A percentile compares a stretch with the other conserved stretches of the same genome.
Conservation (phyloP, 768 basidiomycete species). For the Tylopilus vinaceipallidus region DNA sequence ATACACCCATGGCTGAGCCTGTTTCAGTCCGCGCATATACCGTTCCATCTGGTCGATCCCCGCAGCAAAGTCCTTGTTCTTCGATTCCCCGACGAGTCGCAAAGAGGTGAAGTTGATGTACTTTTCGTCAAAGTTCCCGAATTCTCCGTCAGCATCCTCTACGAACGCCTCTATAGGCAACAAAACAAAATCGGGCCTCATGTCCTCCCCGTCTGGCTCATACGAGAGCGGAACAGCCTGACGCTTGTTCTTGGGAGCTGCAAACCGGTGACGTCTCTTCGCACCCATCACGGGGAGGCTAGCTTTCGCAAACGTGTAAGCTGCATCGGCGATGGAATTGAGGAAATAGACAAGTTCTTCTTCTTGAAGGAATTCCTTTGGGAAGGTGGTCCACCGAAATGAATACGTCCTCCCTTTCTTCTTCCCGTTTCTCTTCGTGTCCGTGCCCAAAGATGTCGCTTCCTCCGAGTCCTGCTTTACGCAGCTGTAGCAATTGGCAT, state of each 20-base stretch:
- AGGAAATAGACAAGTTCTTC: slow-evolving; percentile 5
- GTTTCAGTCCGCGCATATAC: slow-evolving; percentile 3
- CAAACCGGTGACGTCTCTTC: slow-evolving; percentile 7
- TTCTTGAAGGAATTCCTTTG: no score
- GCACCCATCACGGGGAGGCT: background rate
- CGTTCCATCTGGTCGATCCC: slow-evolving; percentile 3
- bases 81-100: slow-evolving; percentile 8
- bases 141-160: background rate
- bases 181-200: slow-evolving; percentile 11
- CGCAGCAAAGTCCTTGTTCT: background rate
- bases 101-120: background rate
- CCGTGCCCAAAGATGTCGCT: no score
- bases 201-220: background rate
- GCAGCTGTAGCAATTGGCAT: no score
- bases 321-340: slow-evolving; percentile 3
- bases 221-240: background rate
- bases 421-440: no score
- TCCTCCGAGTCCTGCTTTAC: no score
- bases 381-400: no score
- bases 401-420: no score
- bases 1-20: slow-evolving; percentile 8
- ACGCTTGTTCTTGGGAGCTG: background rate
- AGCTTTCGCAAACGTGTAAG: background rate
- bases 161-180: slow-evolving; percentile 15
- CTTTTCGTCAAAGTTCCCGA: no score